Conservation (phyloP, 441 rosid species). For the Pelargonium australe region DNA sequence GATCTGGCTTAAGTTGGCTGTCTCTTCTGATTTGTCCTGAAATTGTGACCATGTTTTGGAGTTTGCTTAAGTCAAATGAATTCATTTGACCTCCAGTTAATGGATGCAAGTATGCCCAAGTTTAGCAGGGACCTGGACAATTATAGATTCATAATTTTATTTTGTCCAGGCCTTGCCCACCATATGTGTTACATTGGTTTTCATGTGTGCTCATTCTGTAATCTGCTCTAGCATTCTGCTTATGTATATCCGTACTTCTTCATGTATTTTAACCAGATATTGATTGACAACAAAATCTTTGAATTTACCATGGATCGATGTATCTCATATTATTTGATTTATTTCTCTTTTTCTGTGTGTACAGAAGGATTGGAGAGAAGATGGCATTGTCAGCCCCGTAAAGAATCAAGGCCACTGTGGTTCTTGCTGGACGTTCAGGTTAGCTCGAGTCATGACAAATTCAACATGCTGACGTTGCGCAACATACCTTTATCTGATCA, state of each 20-base stretch:
- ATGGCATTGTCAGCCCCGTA: conserved; percentile 80
- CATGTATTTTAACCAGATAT: no score
- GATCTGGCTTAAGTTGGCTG: neutral
- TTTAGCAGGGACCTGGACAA: neutral
- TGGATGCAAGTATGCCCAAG: no score
- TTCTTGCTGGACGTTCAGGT: conserved; percentile 99
- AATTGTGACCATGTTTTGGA: neutral
- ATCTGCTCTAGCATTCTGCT: neutral
- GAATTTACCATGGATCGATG: neutral
- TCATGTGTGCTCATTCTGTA: neutral
- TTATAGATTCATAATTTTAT: neutral
- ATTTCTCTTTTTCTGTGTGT: conserved; percentile 7
- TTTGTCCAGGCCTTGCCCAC: neutral
- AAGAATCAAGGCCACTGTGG: conserved; percentile 89
- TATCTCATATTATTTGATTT: neutral
- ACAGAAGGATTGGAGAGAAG: conserved; percentile 91
- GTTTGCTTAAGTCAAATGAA: neutral
- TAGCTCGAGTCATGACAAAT: conserved; percentile 4
- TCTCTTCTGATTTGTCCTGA: neutral
- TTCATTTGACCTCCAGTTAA: neutral
- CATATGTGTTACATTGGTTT: neutral
- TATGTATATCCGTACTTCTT: neutral
- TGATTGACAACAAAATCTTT: neutral
- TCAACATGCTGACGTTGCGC: neutral
- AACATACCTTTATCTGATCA: neutral